A percentile compares a stretch with the other conserved stretches of the same genome.
These are phyloP conservation scores for Aaosphaeria pasadenensis DNA, from an alignment of 2,329 filamentous ascomycete species.

Conservation along the genomic window DNA sequence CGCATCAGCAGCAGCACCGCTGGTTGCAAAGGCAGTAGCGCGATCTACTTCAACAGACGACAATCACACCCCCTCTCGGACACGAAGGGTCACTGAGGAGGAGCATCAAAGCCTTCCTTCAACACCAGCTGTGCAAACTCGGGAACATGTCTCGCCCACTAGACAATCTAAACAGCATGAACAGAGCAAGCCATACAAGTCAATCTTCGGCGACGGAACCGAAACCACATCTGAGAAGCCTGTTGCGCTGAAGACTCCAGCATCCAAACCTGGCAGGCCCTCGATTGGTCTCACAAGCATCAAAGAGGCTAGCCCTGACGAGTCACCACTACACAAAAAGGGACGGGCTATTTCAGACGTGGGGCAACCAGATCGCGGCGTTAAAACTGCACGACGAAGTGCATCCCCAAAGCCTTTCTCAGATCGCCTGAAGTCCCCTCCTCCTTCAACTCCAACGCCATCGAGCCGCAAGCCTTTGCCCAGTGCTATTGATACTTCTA, in stretches of 20 bases:
- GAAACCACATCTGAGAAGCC: conserved; percentile 19
- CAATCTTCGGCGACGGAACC: conserved; percentile 32
- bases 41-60: background rate
- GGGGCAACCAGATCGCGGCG: conserved; percentile 40
- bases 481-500: conserved; percentile 25
- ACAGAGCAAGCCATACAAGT: conserved; percentile 22
- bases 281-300: conserved; percentile 49
- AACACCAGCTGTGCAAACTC: background rate
- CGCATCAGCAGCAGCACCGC: background rate
- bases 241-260: conserved; percentile 17
- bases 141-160: conserved; percentile 1
- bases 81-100: conserved; percentile 1
- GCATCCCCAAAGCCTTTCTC: conserved; percentile 31
- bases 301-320: conserved; percentile 48
- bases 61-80: conserved; percentile 4
- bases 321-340: conserved; percentile 39
- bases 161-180: conserved; percentile 1
- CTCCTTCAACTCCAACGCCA: conserved; percentile 29
- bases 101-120: background rate
- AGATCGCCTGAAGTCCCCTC: conserved; percentile 30
- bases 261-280: conserved; percentile 21
- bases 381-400: conserved; percentile 39
- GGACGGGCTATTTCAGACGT: conserved; percentile 42
- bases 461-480: conserved; percentile 14
- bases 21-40: background rate